Evolutionary conservation across 2,329 filamentous ascomycete species (phyloP), one percentile per base, ranked within the genome.

Genomic region (Cercospora citrullina): DNA sequence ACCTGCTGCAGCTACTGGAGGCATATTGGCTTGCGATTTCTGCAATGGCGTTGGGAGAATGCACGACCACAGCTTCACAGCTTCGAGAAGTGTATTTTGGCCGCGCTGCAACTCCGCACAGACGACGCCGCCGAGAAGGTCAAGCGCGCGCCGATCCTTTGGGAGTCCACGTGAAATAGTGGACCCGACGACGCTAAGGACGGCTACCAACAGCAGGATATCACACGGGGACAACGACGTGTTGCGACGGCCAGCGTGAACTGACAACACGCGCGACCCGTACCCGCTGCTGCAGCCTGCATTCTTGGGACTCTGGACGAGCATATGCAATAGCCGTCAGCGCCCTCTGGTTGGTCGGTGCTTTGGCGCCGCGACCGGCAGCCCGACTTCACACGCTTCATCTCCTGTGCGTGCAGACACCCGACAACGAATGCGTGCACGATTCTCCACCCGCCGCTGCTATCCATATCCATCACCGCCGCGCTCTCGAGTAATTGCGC

Each of bases 1-100:
- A 64, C 62, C 75, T 60, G 71, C 74, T 57, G 73, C 69, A 60
- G 74, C 74, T 45, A 78, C 74, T 16, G 76, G 76, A 68, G 76
- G 76, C 76, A 78, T 78, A 16, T 68, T 76, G 68, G 42, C 12
- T 45, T 14, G 39, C 58, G n/a, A 30, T 58, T 14, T n/a, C 63
- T 21, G 28, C 39, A 53, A 48, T 31, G 60, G 30, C 28, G 28
- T 59, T 14, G 28, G 30, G 55, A 21, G 8, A 6, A 59, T 59
- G 55, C 55, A 59, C 55, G 55, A 12, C 18, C 55, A 36, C 55
- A 59, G 28, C 55, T 57, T 18, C 21, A 21, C 30, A 14, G 28
- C 28, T n/a, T n/a, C 55, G 9, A 33, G 55, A 59, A 59, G 55
- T n/a, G n/a, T 33, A 30, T 59, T 31, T 42, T 36, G 55, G 55